Conservation (phyloP, 768 basidiomycete genomes). For the Boletus patriciae region DNA sequence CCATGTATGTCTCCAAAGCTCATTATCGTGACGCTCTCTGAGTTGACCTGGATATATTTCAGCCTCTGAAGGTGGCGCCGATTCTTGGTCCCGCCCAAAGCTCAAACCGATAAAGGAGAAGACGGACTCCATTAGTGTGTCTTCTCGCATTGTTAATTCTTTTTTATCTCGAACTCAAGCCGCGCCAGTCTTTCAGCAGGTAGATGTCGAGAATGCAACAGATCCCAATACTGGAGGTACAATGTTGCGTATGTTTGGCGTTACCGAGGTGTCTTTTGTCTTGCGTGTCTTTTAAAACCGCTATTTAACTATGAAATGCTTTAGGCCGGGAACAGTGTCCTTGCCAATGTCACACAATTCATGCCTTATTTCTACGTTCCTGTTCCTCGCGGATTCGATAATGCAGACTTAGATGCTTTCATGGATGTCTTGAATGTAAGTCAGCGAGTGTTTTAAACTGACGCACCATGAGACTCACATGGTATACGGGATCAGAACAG, state of each 20-base stretch:
- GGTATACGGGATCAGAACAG: constrained; percentile 13
- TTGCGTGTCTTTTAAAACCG: background rate
- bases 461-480: background rate
- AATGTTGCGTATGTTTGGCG: constrained; percentile 78
- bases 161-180: background rate
- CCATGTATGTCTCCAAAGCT: constrained; percentile 37
- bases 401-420: constrained; percentile 66
- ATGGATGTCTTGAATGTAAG: constrained; percentile 73
- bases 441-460: background rate
- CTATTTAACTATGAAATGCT: constrained; percentile 1
- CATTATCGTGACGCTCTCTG: background rate
- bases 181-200: constrained; percentile 86
- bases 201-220: constrained; percentile 78
- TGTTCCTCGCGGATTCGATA: constrained; percentile 78
- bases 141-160: background rate
- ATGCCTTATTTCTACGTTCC: constrained; percentile 92
- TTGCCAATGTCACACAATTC: constrained; percentile 80
- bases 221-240: constrained; percentile 44
- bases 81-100: constrained; percentile 68
- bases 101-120: constrained; percentile 56
- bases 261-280: constrained; percentile 65
- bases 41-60: background rate
- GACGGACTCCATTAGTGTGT: constrained; percentile 67
- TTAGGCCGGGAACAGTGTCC: constrained; percentile 85
- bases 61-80: constrained; percentile 79